Base-by-base conservation (phyloP, 345 rosid species). In the Luvunga scandens region DNA sequence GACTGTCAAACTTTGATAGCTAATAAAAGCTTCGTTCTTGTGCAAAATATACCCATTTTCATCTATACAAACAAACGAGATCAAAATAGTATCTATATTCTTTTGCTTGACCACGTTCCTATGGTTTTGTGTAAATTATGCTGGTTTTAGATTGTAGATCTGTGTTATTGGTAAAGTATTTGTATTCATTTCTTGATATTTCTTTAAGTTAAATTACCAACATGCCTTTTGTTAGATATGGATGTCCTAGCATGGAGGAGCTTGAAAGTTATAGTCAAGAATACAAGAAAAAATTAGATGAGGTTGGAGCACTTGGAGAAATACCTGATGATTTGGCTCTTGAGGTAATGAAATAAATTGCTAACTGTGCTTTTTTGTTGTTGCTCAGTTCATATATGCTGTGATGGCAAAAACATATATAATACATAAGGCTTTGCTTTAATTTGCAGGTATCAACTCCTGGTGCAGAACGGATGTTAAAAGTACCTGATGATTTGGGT, bases 241-340 rank as follows among this genome's bases (percentile, higher is more conserved):
- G 94, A 24, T 93, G 99, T 83, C 99, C 98, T 57, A 75, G 82
- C 74, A 86, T 95, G 86, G 94, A 91, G 73, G 97, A 95, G 78
- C 93, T 95, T 25, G 92, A 89, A 83, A 87, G 82, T 79, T 93
- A 84, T 78, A 88, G 87, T 81, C 87, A 82, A 74, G 91, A 91
- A 75, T 91, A 87, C 82, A 93, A 89, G 87, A 90, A 86, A 86
- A 89, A 85, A 76, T 69, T 95, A 83, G 98, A 95, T 72, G 96
- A 88, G 79, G 94, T 88, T 72, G 98, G 97, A 73, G 90, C 81
- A n/a, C 77, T 72, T 2, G 87, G 90, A 67, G 66, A 84, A 73
- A 77, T 95, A 75, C 97, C 98, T 19, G 92, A 90, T 68, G 87
- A 95, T 84, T 82, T 93, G 82, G 99, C 96, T 56, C 86, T 95